Evolutionary conservation across 495 filamentous ascomycete genomes (phyloP).

Genomic region (Evernia prunastri): DNA sequence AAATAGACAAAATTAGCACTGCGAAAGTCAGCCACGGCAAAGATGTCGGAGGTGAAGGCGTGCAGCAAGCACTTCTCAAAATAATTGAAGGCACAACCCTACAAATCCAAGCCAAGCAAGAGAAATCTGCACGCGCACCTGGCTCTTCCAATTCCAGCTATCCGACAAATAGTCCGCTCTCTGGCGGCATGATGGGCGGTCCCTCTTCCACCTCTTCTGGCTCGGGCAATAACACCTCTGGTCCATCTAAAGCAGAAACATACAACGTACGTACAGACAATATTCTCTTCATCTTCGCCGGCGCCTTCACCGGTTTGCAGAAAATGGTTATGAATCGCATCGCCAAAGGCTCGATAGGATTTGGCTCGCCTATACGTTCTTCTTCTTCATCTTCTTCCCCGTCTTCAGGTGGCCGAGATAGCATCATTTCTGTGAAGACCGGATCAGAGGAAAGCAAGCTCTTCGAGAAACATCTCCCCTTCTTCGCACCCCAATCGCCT

Average conservation of each 20-base stretch:
- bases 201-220: slow-evolving; percentile 35
- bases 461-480: slow-evolving; percentile 64
- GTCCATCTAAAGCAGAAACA: slow-evolving; percentile 65
- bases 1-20: slow-evolving; percentile 92
- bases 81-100: slow-evolving; percentile 94
- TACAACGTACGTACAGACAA: slow-evolving; percentile 91
- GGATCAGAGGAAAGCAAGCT: slow-evolving; percentile 52
- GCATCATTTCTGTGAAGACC: slow-evolving; percentile 38
- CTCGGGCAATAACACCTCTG: slow-evolving; percentile 30
- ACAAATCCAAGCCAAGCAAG: slow-evolving; percentile 78
- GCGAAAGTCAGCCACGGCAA: slow-evolving; percentile 63
- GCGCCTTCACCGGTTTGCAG: slow-evolving; percentile 89
- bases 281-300: slow-evolving; percentile 93
- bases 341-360: slow-evolving; percentile 82
- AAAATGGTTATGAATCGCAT: slow-evolving; percentile 82
- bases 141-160: slow-evolving; percentile 37
- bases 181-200: slow-evolving; percentile 30
- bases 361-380: slow-evolving; percentile 71
- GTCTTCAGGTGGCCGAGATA: slow-evolving; percentile 36
- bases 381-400: slow-evolving; percentile 23
- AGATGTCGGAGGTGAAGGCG: slow-evolving; percentile 87
- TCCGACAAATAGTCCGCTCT: slow-evolving; percentile 46
- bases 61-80: slow-evolving; percentile 92
- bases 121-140: slow-evolving; percentile 49
- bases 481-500: slow-evolving; percentile 43